Base-by-base conservation (phyloP, 148 eudicot genomes). In the Amaranthus cruentus region DNA sequence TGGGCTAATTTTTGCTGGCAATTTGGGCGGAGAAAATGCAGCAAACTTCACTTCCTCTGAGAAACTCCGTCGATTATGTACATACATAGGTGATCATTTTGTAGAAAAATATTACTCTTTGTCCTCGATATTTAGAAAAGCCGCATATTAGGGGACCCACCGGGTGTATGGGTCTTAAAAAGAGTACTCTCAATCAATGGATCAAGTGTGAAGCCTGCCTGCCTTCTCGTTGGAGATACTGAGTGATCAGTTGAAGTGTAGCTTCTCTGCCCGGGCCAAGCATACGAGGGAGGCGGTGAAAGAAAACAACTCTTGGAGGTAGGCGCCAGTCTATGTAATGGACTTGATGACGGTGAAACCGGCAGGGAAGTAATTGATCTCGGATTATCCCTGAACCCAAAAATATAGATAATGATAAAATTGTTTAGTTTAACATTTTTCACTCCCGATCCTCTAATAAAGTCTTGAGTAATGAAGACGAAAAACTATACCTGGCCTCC, bases 341-440 rank as follows among this genome's bases (percentile, higher is more conserved):
- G 98, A 75, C 98, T 91, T 74, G 98, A 88, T 51, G 84, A 83
- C 9, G 98, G 98, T 62, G 98, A 94, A 46, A 94, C 98, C 3
- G 97, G 98, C 79, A 94, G 82, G n/a, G 98, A 94, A 44, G 87
- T 85, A 69, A 94, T 91, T 71, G 83, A 82, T 83, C 93, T 90
- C 73, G 89, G 79, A 73, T 66, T 84, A 57, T 87, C 97, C 88
- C 98, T 94, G 82, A 56, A 70, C 10, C 66, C n/a, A 75, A 54
- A 15, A 59, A 59, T 68, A 48, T 63, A 18, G 18, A 18, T 18
- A 18, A 18, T 18, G 18, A 18, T 18, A 18, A 18, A 18, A 18
- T 18, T 18, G 18, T 18, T 18, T 18, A 18, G 18, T 18, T 18
- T 18, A 18, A 18, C 18, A 18, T 18, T 18, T 18, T 18, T 18